Evolutionary conservation across 106 monocot genomes (phyloP).

Genomic region (Dendrobium catenatum): DNA sequence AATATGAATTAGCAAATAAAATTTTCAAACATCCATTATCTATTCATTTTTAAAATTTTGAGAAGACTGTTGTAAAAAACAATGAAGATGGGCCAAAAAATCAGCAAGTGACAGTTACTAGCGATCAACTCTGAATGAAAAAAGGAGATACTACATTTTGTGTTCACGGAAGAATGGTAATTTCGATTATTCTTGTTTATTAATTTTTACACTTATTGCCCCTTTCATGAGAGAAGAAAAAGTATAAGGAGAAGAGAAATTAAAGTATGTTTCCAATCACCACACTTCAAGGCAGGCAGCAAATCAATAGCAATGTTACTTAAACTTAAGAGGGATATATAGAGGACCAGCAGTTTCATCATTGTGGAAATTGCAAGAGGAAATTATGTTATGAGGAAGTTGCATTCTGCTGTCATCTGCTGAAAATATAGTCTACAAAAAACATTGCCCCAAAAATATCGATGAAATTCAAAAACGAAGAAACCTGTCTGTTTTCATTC

Average conservation of each 20-base stretch:
- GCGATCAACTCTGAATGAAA: background rate
- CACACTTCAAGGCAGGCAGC: background rate
- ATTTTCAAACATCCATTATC: background rate
- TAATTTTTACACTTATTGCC: constrained; percentile 98
- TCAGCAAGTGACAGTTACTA: too few relatives aligned
- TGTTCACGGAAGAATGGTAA: constrained; percentile 87
- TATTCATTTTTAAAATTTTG: background rate
- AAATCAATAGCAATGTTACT: constrained; percentile 7
- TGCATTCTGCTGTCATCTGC: constrained; percentile 95
- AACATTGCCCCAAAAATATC: constrained; percentile 5
- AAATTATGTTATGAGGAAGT: constrained; percentile 79
- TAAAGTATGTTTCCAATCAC: background rate
- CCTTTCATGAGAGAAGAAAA: constrained; percentile 30
- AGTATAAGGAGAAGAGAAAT: constrained; percentile 5
- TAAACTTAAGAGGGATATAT: constrained; percentile 92
- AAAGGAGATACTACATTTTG: constrained; percentile 51
- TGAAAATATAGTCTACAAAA: constrained; percentile 91
- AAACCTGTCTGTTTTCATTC: background rate
- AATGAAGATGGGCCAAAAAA: background rate
- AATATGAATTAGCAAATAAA: background rate
- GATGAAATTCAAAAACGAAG: background rate
- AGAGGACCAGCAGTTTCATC: constrained; percentile 90
- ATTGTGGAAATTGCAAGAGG: constrained; percentile 81
- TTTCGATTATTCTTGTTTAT: constrained; percentile 80
- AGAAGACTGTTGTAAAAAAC: background rate